Evolutionary conservation across 495 filamentous ascomycete genomes (phyloP).

Genomic region (Bombardia bombarda): DNA sequence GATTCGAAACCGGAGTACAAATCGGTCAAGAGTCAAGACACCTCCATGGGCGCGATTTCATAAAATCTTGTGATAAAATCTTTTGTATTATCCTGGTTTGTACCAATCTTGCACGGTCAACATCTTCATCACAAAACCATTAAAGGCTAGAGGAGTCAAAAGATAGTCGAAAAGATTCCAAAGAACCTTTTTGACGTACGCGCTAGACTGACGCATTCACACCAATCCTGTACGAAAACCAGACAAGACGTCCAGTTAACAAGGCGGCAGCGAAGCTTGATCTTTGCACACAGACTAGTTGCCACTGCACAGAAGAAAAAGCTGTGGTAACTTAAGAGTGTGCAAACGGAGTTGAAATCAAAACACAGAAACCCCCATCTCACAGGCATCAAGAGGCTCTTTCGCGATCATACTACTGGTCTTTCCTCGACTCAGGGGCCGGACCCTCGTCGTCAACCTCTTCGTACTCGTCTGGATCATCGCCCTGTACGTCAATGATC

Average conservation of each 20-base stretch:
- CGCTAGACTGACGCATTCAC: conserved; percentile 13
- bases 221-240: conserved; percentile 13
- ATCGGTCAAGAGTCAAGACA: too few relatives aligned
- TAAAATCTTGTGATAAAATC: too few relatives aligned
- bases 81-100: conserved; percentile 3
- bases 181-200: conserved; percentile 9
- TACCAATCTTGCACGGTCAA: conserved; percentile 14
- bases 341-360: conserved; percentile 38
- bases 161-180: conserved; percentile 5
- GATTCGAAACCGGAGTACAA: too few relatives aligned
- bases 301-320: conserved; percentile 65
- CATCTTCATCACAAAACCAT: conserved; percentile 5
- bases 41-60: too few relatives aligned
- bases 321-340: conserved; percentile 90
- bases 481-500: conserved; percentile 75
- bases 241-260: conserved; percentile 37
- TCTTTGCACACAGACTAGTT: conserved; percentile 96
- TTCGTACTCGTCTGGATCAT: conserved; percentile 62
- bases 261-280: conserved; percentile 36
- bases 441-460: conserved; percentile 12
- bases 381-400: background rate
- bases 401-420: conserved; percentile 5
- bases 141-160: background rate
- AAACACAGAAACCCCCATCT: background rate
- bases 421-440: conserved; percentile 18